Base-by-base conservation (phyloP, 208 protist species). In the Acanthamoeba royreba region DNA sequence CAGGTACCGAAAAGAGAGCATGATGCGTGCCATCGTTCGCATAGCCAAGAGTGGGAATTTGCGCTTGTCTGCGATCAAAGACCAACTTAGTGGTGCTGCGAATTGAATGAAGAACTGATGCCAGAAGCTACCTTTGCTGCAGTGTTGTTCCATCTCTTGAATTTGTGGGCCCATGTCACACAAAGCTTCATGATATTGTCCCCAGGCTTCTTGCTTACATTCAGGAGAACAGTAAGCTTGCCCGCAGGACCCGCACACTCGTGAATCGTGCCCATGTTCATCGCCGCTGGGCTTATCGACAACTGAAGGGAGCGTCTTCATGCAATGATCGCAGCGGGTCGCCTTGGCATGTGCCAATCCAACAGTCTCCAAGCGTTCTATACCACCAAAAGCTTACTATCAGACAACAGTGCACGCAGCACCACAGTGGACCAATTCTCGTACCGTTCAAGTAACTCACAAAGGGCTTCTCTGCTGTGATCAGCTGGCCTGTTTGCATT, bases 381-480 rank as follows among this genome's bases (percentile, higher is more conserved):
- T 25, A 28, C n/a, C n/a, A n/a, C n/a, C n/a, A n/a, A n/a, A n/a
- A n/a, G n/a, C n/a, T n/a, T n/a, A n/a, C n/a, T n/a, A n/a, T n/a
- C n/a, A n/a, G n/a, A n/a, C n/a, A n/a, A n/a, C n/a, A n/a, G n/a
- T n/a, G n/a, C n/a, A n/a, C n/a, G n/a, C n/a, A n/a, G n/a, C n/a
- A n/a, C n/a, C n/a, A n/a, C n/a, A n/a, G n/a, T n/a, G n/a, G n/a
- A n/a, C n/a, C n/a, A n/a, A n/a, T n/a, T n/a, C n/a, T n/a, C n/a
- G n/a, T n/a, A n/a, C n/a, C n/a, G n/a, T n/a, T n/a, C n/a, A 43
- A 49, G 47, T 88, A 88, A 49, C 81, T 88, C n/a, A 88, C 45
- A 22, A 88, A 88, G 46, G 81, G 81, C 81, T 63, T 53, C 47
- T 88, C 81, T 28, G 81, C 81, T 35, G 81, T 88, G 81, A 88